These are phyloP conservation scores for Cladorrhinum sp. DNA, from an alignment of 2,329 filamentous ascomycete species.

Conservation along the genomic window DNA sequence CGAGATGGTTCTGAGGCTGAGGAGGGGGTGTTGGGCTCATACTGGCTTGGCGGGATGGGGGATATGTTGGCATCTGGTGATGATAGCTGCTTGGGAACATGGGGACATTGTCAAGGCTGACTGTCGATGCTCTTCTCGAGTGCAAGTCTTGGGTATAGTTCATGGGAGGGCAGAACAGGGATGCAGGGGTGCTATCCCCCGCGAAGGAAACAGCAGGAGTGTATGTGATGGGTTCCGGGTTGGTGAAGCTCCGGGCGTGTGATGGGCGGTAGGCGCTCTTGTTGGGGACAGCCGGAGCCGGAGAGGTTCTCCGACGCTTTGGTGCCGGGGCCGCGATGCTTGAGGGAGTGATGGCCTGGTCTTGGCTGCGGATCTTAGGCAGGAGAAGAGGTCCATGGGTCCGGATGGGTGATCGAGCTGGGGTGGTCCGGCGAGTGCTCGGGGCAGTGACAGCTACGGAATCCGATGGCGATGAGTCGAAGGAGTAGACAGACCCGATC, in stretches of 20 bases:
- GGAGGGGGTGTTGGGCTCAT: conserved; percentile 28
- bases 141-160: conserved; percentile 48
- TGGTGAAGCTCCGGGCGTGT: conserved; percentile 59
- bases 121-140: conserved; percentile 61
- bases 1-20: conserved; percentile 28
- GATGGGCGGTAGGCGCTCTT: conserved; percentile 40
- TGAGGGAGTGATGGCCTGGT: conserved; percentile 67
- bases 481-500: conserved; percentile 65
- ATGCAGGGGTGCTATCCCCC: conserved; percentile 35
- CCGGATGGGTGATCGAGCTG: conserved; percentile 66
- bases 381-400: conserved; percentile 77
- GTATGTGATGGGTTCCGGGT: conserved; percentile 53
- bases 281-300: conserved; percentile 37
- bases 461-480: conserved; percentile 62
- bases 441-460: conserved; percentile 53
- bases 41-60: conserved; percentile 34
- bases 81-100: conserved; percentile 68
- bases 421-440: conserved; percentile 65
- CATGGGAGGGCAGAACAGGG: conserved; percentile 66
- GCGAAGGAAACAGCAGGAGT: conserved; percentile 40
- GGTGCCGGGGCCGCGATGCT: conserved; percentile 51
- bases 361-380: conserved; percentile 82
- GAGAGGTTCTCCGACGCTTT: conserved; percentile 57
- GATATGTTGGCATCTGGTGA: conserved; percentile 63
- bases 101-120: conserved; percentile 63